These are phyloP conservation scores for Kwoniella botswanensis DNA, from an alignment of 768 basidiomycete species.

Conservation along the genomic window DNA sequence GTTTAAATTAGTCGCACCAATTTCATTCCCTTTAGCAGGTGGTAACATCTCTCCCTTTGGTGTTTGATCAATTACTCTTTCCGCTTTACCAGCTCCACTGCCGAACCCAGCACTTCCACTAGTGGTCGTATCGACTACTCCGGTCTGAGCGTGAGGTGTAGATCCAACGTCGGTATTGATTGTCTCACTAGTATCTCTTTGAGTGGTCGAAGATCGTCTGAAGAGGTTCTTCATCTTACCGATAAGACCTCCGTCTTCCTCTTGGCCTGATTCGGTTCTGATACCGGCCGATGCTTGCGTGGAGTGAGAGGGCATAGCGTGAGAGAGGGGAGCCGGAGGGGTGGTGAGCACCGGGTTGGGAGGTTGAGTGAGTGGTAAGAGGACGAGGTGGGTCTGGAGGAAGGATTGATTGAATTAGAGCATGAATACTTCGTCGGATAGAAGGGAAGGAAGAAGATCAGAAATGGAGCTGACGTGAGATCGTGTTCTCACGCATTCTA, in stretches of 20 bases:
- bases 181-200: slow-evolving; percentile 15
- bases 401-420: not conserved
- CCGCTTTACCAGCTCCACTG: slow-evolving; percentile 6
- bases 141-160: slow-evolving; percentile 7
- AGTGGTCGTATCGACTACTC: not conserved
- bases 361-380: slow-evolving; percentile 46
- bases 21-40: slow-evolving; percentile 27
- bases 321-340: slow-evolving; percentile 41
- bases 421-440: too few relatives aligned
- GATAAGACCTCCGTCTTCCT: slow-evolving; percentile 32
- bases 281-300: slow-evolving; percentile 14
- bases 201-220: slow-evolving; percentile 27
- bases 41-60: slow-evolving; percentile 40
- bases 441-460: too few relatives aligned
- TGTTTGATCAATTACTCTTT: slow-evolving; percentile 44
- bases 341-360: slow-evolving; percentile 48
- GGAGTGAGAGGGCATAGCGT: slow-evolving; percentile 50
- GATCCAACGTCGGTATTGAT: slow-evolving; percentile 8
- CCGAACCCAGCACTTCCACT: slow-evolving; percentile 7
- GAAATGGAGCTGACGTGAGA: slow-evolving; percentile 2
- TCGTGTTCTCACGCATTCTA: not conserved
- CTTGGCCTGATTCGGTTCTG: slow-evolving; percentile 19
- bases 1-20: slow-evolving; percentile 39
- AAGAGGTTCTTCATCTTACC: slow-evolving; percentile 49
- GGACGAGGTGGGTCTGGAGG: slow-evolving; percentile 42